Conservation (phyloP, 495 filamentous ascomycete species). For the Annulohypoxylon maeteangense region DNA sequence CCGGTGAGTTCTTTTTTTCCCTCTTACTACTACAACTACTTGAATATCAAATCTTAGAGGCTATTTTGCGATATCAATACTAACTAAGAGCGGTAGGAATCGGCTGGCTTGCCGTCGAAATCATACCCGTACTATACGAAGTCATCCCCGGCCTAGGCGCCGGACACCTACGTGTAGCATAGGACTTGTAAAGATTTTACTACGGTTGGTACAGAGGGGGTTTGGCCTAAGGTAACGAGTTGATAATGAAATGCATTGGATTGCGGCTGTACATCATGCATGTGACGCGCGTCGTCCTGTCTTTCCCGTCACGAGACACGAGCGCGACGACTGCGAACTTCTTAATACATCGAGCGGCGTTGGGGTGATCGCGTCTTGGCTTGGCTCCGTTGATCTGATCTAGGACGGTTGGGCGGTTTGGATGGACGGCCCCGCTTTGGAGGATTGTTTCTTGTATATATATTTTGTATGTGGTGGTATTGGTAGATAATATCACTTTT, state of each 20-base stretch:
- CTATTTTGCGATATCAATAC: neutral
- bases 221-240: neutral
- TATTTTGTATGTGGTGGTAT: neutral
- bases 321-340: neutral
- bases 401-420: neutral
- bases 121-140: constrained; percentile 73
- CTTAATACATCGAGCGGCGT: constrained; percentile 17
- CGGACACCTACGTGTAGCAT: constrained; percentile 44
- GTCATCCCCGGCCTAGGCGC: constrained; percentile 66
- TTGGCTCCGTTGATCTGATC: neutral
- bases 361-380: neutral
- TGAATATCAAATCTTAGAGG: neutral
- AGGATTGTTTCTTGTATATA: constrained; percentile 8
- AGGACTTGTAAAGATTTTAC: neutral
- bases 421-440: neutral
- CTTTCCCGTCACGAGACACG: neutral
- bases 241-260: constrained; percentile 1
- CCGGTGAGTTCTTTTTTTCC: constrained; percentile 66
- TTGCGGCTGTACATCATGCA: constrained; percentile 12
- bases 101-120: constrained; percentile 77
- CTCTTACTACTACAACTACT: neutral
- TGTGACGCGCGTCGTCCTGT: constrained; percentile 10
- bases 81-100: constrained; percentile 62
- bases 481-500: constrained; percentile 14
- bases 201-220: neutral